These are phyloP conservation scores for Diplodia scrobiculata DNA, from an alignment of 2,329 filamentous ascomycete species.

Conservation along the genomic window DNA sequence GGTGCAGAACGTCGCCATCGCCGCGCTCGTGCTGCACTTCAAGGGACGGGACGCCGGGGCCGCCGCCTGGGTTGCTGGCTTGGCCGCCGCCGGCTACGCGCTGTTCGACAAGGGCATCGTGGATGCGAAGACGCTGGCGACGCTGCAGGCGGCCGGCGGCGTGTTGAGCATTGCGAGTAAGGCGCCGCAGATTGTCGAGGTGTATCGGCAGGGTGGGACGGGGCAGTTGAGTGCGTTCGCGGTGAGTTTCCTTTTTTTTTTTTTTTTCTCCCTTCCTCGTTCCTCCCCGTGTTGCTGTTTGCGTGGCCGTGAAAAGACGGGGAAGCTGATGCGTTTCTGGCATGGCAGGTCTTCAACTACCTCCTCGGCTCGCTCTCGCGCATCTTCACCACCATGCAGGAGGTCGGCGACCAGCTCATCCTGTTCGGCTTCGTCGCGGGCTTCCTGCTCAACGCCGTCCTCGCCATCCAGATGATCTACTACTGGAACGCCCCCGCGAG, in stretches of 20 bases:
- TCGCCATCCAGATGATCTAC: constrained; percentile 88
- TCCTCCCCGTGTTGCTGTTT: background rate
- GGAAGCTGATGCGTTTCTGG: constrained; percentile 6
- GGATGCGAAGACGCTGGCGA: constrained; percentile 66
- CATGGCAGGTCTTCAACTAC: constrained; percentile 88
- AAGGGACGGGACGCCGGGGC: constrained; percentile 68
- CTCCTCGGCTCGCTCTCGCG: constrained; percentile 87
- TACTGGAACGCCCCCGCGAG: constrained; percentile 77
- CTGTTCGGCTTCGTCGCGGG: constrained; percentile 92
- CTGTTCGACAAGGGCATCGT: constrained; percentile 70
- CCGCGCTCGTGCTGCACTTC: constrained; percentile 82
- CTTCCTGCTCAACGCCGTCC: constrained; percentile 82
- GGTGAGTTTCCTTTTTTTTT: constrained; percentile 60
- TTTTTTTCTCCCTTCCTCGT: background rate
- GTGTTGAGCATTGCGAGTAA: constrained; percentile 85
- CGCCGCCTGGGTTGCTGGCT: constrained; percentile 73
- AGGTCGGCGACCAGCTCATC: constrained; percentile 95
- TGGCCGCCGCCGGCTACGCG: constrained; percentile 69
- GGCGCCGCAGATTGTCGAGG: constrained; percentile 86
- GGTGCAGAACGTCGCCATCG: constrained; percentile 88
- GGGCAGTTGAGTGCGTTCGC: constrained; percentile 96
- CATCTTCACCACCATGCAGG: constrained; percentile 96
- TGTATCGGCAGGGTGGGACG: constrained; percentile 82
- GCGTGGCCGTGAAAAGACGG: background rate
- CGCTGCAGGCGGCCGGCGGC: constrained; percentile 82